Evolutionary conservation across 257 asterid species (phyloP), one percentile per base, ranked within the genome.

Genomic region (Scutellaria barbata): DNA sequence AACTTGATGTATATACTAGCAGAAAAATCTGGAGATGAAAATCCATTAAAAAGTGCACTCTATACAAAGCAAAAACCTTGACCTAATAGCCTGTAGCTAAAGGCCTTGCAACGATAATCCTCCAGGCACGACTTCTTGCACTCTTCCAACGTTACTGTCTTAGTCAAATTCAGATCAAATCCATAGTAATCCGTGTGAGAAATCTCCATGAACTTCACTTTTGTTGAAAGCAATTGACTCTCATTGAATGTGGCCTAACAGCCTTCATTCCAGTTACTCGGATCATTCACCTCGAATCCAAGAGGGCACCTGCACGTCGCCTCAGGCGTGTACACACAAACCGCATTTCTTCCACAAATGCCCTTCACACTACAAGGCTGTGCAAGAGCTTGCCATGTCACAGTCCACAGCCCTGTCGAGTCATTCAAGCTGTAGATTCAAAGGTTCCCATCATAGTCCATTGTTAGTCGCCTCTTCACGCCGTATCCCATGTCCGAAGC

Each of bases 361-460:
- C 92, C 92, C 16, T 66, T 82, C 3, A 83, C 84, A 7, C 9
- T 5, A 53, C 96, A 88, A 3, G 89, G 83, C 35, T 86, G 83
- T 33, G 58, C 58, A 18, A 90, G 20, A 6, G 95, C 96, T 45
- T 80, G 87, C 94, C 96, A 86, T 7, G 94, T 74, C 8, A 79
- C 63, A 10, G 66, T 66, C 96, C 97, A 90, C 4, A 78, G 59
- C n/a, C 94, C 87, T 0, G 89, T 87, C 5, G 84, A 71, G 11
- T 74, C 76, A n/a, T 54, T 57, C 81, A 88, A 71, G 82, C 96
- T 87, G 63, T 88, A 88, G 22, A 88, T 52, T 25, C 97, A 73
- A 4, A 87, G 78, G 74, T 86, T 90, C 59, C 97, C 96, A 54
- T 90, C 97, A 14, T 62, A 78, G 45, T 82, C 95, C 30, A 90